Evolutionary conservation across 2,329 filamentous ascomycete genomes (phyloP), one percentile per base, ranked within the genome.

Genomic region (Neobulgaria alba): DNA sequence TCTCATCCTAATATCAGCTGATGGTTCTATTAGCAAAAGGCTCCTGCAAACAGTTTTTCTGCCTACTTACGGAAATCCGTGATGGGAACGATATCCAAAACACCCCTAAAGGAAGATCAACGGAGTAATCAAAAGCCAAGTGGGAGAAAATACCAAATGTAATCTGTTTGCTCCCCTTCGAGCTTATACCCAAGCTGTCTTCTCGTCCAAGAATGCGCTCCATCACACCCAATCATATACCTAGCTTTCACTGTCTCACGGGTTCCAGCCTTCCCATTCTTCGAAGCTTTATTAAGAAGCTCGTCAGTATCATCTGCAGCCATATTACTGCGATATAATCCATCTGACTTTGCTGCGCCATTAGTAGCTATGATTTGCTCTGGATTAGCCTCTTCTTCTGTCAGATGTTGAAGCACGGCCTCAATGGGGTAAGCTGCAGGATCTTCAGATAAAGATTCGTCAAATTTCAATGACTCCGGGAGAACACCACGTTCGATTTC

Each of bases 211-310:
- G 69, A 73, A 50, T 76, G 73, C 0, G 73, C 72, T 8, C 68
- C 69, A 45, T 72, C 69, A 42, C 74, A 78, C 0, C 80, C 81
- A 4, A 86, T 66, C 31, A 85, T 64, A 48, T 82, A 85, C 56
- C 80, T 81, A 8, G 73, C 69, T 29, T 63, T 67, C 1, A 81
- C 62, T 0, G 61, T 61, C 3, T 73, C 75, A 45, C 76, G 74
- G 26, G 75, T 72, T 5, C 61, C 57, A 10, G 55, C 67, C 42
- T 58, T 64, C 29, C 54, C 55, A 17, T 67, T 65, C 29, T 35
- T 33, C 12, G 42, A 33, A 20, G 51, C 46, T 34, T 45, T 54
- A 26, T 46, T 50, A n/a, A n/a, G n/a, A n/a, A n/a, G n/a, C n/a
- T n/a, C n/a, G 2, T 73, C 67, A 0, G 71, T 77, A 47, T 79